Evolutionary conservation across 129 eudicot genomes (phyloP).

Genomic region (Gnaphalium uliginosum): DNA sequence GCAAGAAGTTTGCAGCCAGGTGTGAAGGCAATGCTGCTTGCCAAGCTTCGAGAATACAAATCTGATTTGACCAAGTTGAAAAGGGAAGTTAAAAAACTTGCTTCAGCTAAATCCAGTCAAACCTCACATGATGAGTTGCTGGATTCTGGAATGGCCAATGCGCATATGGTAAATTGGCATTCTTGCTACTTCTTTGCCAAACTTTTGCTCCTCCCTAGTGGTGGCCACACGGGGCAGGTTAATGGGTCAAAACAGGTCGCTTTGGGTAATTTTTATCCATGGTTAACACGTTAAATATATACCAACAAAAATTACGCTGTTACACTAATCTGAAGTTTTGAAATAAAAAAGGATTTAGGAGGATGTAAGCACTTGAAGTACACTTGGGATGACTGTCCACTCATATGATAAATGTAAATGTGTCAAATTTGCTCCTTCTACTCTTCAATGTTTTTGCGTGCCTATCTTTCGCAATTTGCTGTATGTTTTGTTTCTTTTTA

Average conservation of each 20-base stretch:
- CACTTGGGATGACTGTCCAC: neutral
- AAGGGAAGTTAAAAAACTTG: constrained; percentile 73
- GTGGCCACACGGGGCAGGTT: neutral
- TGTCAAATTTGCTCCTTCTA: neutral
- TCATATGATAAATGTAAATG: neutral
- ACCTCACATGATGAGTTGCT: constrained; percentile 74
- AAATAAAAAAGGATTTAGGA: neutral
- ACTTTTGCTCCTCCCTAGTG: too few species aligned
- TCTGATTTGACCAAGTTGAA: constrained; percentile 86
- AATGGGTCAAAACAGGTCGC: neutral
- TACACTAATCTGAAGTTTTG: neutral
- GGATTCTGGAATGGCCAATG: constrained; percentile 73
- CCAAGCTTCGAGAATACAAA: constrained; percentile 95
- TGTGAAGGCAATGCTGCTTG: constrained; percentile 86
- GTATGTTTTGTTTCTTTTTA: neutral
- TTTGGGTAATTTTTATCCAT: neutral
- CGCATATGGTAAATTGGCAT: constrained; percentile 53
- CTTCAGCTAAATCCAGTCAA: constrained; percentile 60
- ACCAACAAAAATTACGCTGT: neutral
- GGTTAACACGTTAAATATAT: neutral
- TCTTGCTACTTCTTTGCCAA: neutral
- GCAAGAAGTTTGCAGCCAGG: constrained; percentile 98
- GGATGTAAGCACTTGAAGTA: neutral
- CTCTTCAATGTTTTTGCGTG: neutral
- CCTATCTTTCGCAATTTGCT: neutral